Percentiles rank a stretch among this genome's conserved stretches.
Evolutionary conservation across 2,329 filamentous ascomycete species (phyloP).

Genomic region (Diaporthe destruens): DNA sequence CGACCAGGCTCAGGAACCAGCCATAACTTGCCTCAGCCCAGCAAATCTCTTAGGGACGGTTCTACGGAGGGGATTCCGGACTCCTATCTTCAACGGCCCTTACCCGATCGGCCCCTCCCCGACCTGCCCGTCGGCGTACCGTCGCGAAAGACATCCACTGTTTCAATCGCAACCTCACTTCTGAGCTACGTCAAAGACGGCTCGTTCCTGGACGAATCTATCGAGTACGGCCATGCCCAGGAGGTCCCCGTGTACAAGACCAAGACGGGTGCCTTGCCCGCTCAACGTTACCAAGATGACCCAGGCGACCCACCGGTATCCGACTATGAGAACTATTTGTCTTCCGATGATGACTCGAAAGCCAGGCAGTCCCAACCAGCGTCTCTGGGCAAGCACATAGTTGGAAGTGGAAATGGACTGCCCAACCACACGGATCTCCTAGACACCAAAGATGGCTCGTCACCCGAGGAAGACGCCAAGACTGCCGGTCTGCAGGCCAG

Average conservation of each 20-base stretch:
- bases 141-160: slow-evolving; percentile 42
- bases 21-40: slow-evolving; percentile 48
- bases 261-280: background rate
- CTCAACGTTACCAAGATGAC: background rate
- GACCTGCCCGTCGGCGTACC: slow-evolving; percentile 13
- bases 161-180: slow-evolving; percentile 39
- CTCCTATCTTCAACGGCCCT: slow-evolving; percentile 46
- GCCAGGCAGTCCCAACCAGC: background rate
- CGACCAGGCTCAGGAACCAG: slow-evolving; percentile 21
- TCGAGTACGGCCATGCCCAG: slow-evolving; percentile 38
- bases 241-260: slow-evolving; percentile 32
- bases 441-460: background rate
- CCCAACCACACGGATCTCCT: background rate
- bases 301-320: slow-evolving; percentile 23
- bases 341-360: slow-evolving; percentile 3
- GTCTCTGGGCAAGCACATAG: slow-evolving; percentile 22
- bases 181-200: slow-evolving; percentile 37
- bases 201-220: slow-evolving; percentile 38
- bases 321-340: slow-evolving; percentile 26
- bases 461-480: background rate
- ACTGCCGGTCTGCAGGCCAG: background rate
- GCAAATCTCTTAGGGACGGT: slow-evolving; percentile 49
- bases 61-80: slow-evolving; percentile 40
- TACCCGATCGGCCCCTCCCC: slow-evolving; percentile 48
- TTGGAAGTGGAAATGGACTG: background rate